Base-by-base conservation (phyloP, 2,329 filamentous ascomycete genomes). In the Trichoderma gracile region DNA sequence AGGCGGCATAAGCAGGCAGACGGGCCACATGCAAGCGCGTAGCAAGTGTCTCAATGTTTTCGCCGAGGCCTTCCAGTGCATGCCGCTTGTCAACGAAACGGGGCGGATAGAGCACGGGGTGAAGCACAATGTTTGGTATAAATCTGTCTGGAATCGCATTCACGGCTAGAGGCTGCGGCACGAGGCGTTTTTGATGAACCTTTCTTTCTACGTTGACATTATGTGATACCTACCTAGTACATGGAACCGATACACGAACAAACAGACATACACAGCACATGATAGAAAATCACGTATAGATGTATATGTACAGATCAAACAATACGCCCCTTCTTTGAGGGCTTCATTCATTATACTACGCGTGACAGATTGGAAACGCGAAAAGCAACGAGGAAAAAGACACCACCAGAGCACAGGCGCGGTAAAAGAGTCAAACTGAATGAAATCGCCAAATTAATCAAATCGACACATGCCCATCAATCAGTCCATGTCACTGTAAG, bases 21-120 rank as follows among this genome's bases (percentile, higher is more conserved):
- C 68, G 12, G 73, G 74, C 10, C 75, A 78, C 63, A 55, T 77
- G 25, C 70, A 73, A 23, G 71, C 73, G n/a, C 70, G 75, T n/a
- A 75, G 72, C 66, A 67, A 71, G 49, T 78, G 76, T 63, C 68
- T 78, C 3, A 77, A 77, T 38, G 69, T 74, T 40, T 77, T 76
- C 60, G 70, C 72, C 21, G 70, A 74, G 12, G 65, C 73, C 57
- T 73, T 78, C 33, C 68, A 70, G 0, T 78, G 75, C 46, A 74
- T 77, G 69, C 74, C 76, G 2, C 66, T 78, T 38, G 64, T 77
- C 6, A 69, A 76, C 25, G 73, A 75, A 66, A 71, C 70, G 2
- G 71, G 71, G 12, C 74, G 73, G 38, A 71, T 77, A n/a, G 70
- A 73, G 10, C 72, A 68, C 14, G 75, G 75, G 19, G 73, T 76